Conservation (phyloP, 495 filamentous ascomycete species). For the Penicillium angulare region DNA sequence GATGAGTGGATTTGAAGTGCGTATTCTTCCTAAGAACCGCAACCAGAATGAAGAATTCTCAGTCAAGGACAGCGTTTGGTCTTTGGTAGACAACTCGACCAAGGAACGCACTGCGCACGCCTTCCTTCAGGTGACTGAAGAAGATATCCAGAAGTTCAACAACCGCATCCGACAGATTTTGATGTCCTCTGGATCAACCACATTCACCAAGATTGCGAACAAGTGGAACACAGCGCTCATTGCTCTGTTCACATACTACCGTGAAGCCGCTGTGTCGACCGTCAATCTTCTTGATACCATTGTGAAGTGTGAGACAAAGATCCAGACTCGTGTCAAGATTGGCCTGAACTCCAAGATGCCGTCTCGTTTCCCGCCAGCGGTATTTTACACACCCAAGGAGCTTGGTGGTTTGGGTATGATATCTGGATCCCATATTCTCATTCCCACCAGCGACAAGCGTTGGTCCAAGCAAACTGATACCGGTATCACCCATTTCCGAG, state of each 20-base stretch:
- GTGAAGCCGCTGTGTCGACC: constrained; percentile 96
- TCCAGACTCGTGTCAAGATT: constrained; percentile 98
- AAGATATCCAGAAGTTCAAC: constrained; percentile 99
- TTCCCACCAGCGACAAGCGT: constrained; percentile 95
- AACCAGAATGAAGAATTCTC: constrained; percentile 96
- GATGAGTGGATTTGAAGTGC: constrained; percentile 98
- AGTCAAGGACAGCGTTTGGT: constrained; percentile 97
- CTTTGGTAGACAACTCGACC: constrained; percentile 89
- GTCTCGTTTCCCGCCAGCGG: constrained; percentile 95
- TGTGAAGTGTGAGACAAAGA: constrained; percentile 99
- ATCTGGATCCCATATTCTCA: constrained; percentile 96
- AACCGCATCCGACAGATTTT: constrained; percentile 98
- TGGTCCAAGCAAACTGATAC: constrained; percentile 98
- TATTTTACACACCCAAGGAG: constrained; percentile 99
- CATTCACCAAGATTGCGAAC: constrained; percentile 99
- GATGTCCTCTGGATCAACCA: constrained; percentile 98
- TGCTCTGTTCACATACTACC: constrained; percentile 99
- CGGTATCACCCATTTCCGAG: constrained; percentile 95
- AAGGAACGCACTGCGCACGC: constrained; percentile 98
- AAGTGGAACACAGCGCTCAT: constrained; percentile 99
- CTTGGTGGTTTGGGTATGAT: constrained; percentile 99
- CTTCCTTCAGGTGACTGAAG: constrained; percentile 97
- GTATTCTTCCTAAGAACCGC: constrained; percentile 92
- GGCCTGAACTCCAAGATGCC: constrained; percentile 99
- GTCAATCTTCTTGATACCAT: constrained; percentile 96